Base-by-base conservation (phyloP, 257 asterid genomes). In the Eucommia ulmoides region DNA sequence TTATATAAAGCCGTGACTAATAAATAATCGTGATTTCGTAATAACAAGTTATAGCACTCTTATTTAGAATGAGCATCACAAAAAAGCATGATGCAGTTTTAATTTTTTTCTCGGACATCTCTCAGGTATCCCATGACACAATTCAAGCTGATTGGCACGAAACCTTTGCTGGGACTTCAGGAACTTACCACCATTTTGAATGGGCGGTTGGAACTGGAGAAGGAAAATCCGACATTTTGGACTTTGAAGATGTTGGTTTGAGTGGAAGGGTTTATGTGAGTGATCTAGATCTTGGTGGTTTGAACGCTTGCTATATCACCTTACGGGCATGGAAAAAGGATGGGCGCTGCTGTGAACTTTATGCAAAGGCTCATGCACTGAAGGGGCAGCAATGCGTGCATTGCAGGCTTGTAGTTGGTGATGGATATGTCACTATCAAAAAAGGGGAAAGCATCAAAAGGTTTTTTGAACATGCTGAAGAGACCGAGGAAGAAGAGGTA, bases 401-500 rank as follows among this genome's bases (percentile, higher is more conserved):
- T 67, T 75, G 89, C 74, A 75, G 94, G 83, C 95, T 91, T 72
- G 86, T 72, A 62, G 91, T 91, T 51, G 97, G 97, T 33, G 97
- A 81, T 72, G 94, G 97, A 41, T 77, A 73, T 72, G 79, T 91
- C 50, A 73, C 94, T 19, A 91, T 91, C 38, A 64, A 81, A 33
- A 72, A 78, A 57, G 99, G 94, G 35, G 87, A 80, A 61, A 78
- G 78, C 66, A 78, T 91, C 61, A 74, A 74, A 61, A 77, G 79
- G 71, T 85, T 86, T 72, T 86, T 91, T 80, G 99, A 86, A 66
- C 96, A 86, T 70, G 99, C 99, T 17, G 99, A 91, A 79, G 97
- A 83, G 74, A 93, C 94, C 21, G 99, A 91, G 74, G 99, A 91
- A 81, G 99, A 86, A 68, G 99, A 91, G 97, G 99, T 86, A 64